A percentile compares a stretch with the other conserved stretches of the same genome.
Conservation (phyloP, 176 grass and related monocot species). For the Leersia perrieri region DNA sequence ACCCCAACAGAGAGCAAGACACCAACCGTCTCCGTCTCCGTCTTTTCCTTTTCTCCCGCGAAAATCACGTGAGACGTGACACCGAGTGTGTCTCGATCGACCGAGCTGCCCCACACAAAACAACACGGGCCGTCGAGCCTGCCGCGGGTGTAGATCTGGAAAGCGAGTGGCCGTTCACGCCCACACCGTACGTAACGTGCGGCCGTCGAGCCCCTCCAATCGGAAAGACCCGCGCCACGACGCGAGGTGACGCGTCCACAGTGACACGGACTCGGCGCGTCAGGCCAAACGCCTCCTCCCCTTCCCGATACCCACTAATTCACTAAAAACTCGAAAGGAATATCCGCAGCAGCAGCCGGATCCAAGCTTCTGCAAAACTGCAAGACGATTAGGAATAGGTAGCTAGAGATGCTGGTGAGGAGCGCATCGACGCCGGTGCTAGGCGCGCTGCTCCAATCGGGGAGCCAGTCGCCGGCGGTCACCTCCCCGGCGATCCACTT, state of each 20-base stretch:
- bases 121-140: background rate
- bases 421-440: constrained; percentile 71
- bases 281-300: background rate
- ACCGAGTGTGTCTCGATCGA: too few species aligned
- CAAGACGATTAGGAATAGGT: too few species aligned
- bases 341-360: background rate
- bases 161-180: background rate
- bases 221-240: background rate
- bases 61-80: constrained; percentile 31
- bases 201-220: constrained; percentile 21
- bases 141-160: background rate
- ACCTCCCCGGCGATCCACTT: constrained; percentile 46
- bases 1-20: background rate
- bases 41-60: background rate
- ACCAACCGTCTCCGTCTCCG: background rate
- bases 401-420: constrained; percentile 40
- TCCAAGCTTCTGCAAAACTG: background rate
- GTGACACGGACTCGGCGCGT: background rate
- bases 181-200: background rate
- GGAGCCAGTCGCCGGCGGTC: constrained; percentile 37
- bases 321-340: too few species aligned
- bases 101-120: background rate
- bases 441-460: constrained; percentile 47
- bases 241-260: background rate
- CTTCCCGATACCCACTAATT: background rate